Base-by-base conservation (phyloP, 1,139 yeast species). In the Yamadazyma jaroonii region DNA sequence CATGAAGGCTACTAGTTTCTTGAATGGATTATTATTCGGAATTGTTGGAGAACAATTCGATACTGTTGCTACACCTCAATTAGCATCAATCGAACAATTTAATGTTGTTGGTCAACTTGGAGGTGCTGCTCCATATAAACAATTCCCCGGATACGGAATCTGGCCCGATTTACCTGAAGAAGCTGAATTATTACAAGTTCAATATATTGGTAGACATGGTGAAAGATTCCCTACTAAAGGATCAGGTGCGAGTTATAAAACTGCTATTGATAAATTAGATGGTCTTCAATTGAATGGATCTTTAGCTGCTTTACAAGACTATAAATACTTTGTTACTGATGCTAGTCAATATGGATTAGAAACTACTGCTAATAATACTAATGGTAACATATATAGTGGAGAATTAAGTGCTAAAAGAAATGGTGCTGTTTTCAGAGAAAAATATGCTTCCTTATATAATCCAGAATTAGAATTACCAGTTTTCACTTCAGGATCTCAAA, bases 181-280 rank as follows among this genome's bases (percentile, higher is more conserved):
- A 34, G 77, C 86, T 52, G 55, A 62, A 8, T 66, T 82, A 34
- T 81, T 79, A 43, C 88, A 81, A 55, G 85, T 81, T n/a, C 81
- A 79, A 46, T 59, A 79, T 43, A 60, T 79, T 35, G 68, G 74
- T 41, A 74, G 92, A 53, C 92, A 84, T 49, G 92, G 90, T n/a
- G 89, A 82, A 52, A 64, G 92, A 49, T 84, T 68, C 54, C 88
- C 87, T 13, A 58, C 67, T 3, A 50, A 50, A 12, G 47, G 53
- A 23, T 52, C 54, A 13, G 73, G 70, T 17, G 33, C 50, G 35
- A 36, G 45, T 11, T 56, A 54, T 44, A 54, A 57, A 25, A 48
- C 52, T 1, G 57, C 61, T 3, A 34, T 46, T 22, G 25, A 30
- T 3, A 28, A 34, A 3, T 34, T 48, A 7, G 36, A 36, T 28